phyloP scores from a whole-genome alignment of 1,139 yeast species.

The Yarrowia galli region DNA sequence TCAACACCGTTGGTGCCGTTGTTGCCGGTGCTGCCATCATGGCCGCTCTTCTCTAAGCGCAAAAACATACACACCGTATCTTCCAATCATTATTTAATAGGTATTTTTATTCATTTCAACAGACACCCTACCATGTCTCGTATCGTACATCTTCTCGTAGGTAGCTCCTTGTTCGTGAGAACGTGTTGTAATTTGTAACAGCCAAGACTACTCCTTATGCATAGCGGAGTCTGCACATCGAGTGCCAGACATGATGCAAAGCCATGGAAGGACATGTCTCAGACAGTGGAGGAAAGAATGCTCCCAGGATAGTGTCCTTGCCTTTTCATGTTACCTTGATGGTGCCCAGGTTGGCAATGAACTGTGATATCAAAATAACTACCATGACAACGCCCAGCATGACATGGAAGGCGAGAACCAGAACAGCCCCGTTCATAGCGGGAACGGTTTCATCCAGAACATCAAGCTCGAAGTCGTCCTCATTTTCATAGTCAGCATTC shows the following conservation, averaged over 20 bases:
- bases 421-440: constrained; percentile 4
- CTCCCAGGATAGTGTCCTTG: background rate
- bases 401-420: constrained; percentile 20
- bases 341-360: constrained; percentile 10
- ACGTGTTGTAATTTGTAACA: background rate
- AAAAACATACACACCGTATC: background rate
- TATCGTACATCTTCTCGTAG: background rate
- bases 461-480: constrained; percentile 29
- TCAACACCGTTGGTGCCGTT: constrained; percentile 28
- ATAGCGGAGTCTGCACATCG: constrained; percentile 6
- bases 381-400: constrained; percentile 22
- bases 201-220: constrained; percentile 12
- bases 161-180: background rate
- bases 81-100: constrained; percentile 18
- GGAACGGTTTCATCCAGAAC: constrained; percentile 25
- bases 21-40: constrained; percentile 24
- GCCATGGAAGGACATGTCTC: background rate
- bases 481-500: background rate
- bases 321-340: background rate
- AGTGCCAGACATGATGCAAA: constrained; percentile 20
- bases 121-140: too few relatives aligned
- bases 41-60: constrained; percentile 26
- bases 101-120: background rate
- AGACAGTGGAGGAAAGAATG: background rate
- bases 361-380: background rate